phyloP scores from a whole-genome alignment of 352 stramenopile genomes.

The Hyaloperonospora brassicae region DNA sequence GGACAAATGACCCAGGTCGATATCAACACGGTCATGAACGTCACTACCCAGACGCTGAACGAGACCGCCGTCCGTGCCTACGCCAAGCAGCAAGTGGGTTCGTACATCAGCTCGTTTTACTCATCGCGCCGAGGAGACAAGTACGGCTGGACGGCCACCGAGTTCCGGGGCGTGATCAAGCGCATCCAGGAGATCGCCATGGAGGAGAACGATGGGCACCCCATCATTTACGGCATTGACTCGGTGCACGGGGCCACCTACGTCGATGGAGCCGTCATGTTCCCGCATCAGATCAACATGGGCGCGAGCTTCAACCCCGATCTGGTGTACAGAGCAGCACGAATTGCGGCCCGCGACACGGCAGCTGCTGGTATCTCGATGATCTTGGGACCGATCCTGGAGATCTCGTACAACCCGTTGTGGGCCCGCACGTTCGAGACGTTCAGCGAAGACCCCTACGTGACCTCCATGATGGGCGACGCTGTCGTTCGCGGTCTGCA shows the following conservation, averaged over 20 bases:
- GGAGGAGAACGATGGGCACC: conserved; percentile 34
- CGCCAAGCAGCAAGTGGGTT: background rate
- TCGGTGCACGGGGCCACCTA: conserved; percentile 89
- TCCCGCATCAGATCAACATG: conserved; percentile 85
- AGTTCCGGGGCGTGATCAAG: background rate
- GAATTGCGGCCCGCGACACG: conserved; percentile 77
- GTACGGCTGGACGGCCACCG: background rate
- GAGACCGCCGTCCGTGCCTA: background rate
- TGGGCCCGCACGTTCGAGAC: conserved; percentile 90
- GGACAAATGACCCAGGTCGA: conserved; percentile 1
- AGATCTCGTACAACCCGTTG: conserved; percentile 80
- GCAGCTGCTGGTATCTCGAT: conserved; percentile 80
- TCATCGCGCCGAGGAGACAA: background rate
- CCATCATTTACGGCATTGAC: conserved; percentile 84
- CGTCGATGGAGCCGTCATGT: conserved; percentile 68
- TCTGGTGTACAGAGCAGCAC: conserved; percentile 56
- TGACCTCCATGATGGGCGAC: conserved; percentile 74
- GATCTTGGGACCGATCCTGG: conserved; percentile 86
- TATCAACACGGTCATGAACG: background rate
- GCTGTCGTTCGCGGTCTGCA: conserved; percentile 81
- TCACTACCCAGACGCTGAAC: background rate
- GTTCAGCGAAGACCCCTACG: conserved; percentile 88
- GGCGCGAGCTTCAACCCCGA: conserved; percentile 84
- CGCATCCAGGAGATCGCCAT: conserved; percentile 3
- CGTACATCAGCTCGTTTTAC: background rate